Base-by-base conservation (phyloP, 1,139 yeast species). In the Arxiozyma bovina region DNA sequence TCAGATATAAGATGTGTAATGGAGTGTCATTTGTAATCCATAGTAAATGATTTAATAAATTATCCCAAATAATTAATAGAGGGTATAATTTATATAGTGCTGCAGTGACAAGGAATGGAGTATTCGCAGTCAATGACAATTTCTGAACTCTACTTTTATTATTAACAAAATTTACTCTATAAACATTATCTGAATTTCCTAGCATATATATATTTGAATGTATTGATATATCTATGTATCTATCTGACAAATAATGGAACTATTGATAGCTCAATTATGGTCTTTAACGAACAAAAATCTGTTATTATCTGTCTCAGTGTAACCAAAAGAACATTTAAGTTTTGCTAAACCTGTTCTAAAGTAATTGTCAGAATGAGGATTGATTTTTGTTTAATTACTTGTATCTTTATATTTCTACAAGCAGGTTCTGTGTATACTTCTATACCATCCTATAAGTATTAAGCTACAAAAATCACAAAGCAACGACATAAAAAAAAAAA, bases 21-120 rank as follows among this genome's bases (percentile, higher is more conserved):
- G 60, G 57, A 6, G 59, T 48, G 51, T 64, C 66, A 12, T 57
- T 60, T 22, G 62, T 56, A 17, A 59, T 53, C 68, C 69, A 65
- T 57, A 64, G 58, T 15, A 64, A n/a, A 42, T 58, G 58, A 53
- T 59, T 61, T 45, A 65, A 52, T 12, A 55, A 47, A 22, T 60
- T 60, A 54, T 65, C 69, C 9, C 62, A 45, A 3, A 63, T 53
- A 9, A 65, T 46, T 18, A 64, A 54, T 20, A 58, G 45, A 4
- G 66, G 67, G 48, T 65, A 64, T 46, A 46, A 38, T 46, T 38
- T 34, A 27, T 46, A 38, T 46, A 62, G 55, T 17, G 59, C 54
- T 50, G 60, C 57, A 20, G 61, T 55, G 42, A 62, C 44, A 27
- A 44, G 55, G 38, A 60, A 54, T 11, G 62, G 52, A n/a, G 47